Percentiles rank a stretch among this genome's conserved stretches.
Conservation (phyloP, 2,329 filamentous ascomycete species). For the Cryoendolithus antarcticus region DNA sequence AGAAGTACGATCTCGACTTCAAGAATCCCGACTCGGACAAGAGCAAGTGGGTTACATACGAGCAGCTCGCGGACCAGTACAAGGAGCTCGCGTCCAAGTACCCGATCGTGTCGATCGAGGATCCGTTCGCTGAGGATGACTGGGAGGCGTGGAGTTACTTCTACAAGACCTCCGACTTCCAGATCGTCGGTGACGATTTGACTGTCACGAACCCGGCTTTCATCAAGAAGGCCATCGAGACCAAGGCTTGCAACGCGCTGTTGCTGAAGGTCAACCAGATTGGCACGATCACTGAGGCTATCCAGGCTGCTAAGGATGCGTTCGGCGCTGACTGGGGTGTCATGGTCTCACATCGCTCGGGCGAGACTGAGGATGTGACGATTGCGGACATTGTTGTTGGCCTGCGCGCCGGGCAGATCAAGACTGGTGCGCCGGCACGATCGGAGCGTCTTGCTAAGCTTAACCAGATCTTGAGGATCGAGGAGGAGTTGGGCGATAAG, state of each 20-base stretch:
- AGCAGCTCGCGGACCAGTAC: slow-evolving; percentile 91
- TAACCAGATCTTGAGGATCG: slow-evolving; percentile 99
- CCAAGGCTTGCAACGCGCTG: slow-evolving; percentile 96
- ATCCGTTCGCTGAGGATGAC: slow-evolving; percentile 98
- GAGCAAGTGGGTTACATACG: slow-evolving; percentile 96
- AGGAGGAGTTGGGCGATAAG: slow-evolving; percentile 92
- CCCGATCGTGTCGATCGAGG: slow-evolving; percentile 97
- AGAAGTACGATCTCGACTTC: slow-evolving; percentile 99
- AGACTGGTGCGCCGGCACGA: slow-evolving; percentile 90
- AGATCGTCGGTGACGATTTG: slow-evolving; percentile 97
- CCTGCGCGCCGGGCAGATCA: slow-evolving; percentile 95
- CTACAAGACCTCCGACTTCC: slow-evolving; percentile 97
- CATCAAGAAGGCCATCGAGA: slow-evolving; percentile 99
- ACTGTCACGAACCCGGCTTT: slow-evolving; percentile 97
- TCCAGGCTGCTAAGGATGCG: slow-evolving; percentile 97
- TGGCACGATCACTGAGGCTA: slow-evolving; percentile 94
- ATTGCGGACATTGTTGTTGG: slow-evolving; percentile 97
- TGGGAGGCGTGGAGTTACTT: slow-evolving; percentile 99
- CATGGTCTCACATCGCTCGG: slow-evolving; percentile 98
- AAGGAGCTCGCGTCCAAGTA: slow-evolving; percentile 81
- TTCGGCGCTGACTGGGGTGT: slow-evolving; percentile 94
- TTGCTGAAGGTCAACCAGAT: slow-evolving; percentile 99
- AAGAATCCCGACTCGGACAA: slow-evolving; percentile 98
- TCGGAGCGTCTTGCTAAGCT: slow-evolving; percentile 99
- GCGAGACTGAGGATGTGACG: slow-evolving; percentile 99